A percentile compares a stretch with the other conserved stretches of the same genome.
Evolutionary conservation across 306 rosid genomes (phyloP).

Genomic region (Sophora flavescens): DNA sequence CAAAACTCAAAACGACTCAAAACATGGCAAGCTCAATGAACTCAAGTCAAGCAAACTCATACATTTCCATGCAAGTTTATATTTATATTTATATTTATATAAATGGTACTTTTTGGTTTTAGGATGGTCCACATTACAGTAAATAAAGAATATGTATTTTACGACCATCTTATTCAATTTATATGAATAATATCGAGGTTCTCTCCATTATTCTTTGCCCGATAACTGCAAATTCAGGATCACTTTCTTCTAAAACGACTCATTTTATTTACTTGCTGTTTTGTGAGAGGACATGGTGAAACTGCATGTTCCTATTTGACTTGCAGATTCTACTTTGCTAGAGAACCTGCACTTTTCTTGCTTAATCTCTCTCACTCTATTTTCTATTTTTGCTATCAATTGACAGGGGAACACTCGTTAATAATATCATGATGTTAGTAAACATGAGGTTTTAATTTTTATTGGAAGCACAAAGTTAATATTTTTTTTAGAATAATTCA

Average conservation of each 20-base stretch:
- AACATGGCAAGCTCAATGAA: too few species aligned
- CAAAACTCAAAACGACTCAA: too few species aligned
- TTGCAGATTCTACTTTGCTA: background rate
- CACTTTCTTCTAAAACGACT: too few species aligned
- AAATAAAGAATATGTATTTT: background rate
- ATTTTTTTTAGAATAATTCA: conserved; percentile 8
- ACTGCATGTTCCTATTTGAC: background rate
- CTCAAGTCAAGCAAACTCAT: too few species aligned
- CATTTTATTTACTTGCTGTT: background rate
- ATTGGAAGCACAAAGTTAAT: conserved; percentile 3
- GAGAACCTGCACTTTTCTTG: background rate
- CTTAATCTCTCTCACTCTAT: background rate
- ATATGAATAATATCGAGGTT: too few species aligned
- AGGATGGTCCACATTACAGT: background rate
- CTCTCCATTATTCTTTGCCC: too few species aligned
- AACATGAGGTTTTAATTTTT: conserved; percentile 7
- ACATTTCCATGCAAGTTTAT: too few species aligned
- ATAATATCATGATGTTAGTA: background rate
- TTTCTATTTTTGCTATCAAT: background rate
- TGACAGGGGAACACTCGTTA: background rate
- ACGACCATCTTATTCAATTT: background rate
- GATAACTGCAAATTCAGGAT: too few species aligned
- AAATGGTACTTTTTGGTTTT: background rate
- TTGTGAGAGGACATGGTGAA: background rate
- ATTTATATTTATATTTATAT: background rate